A percentile compares a stretch with the other conserved stretches of the same genome.
phyloP scores from a whole-genome alignment of 2,329 filamentous ascomycete species.

The Exophiala sideris region DNA sequence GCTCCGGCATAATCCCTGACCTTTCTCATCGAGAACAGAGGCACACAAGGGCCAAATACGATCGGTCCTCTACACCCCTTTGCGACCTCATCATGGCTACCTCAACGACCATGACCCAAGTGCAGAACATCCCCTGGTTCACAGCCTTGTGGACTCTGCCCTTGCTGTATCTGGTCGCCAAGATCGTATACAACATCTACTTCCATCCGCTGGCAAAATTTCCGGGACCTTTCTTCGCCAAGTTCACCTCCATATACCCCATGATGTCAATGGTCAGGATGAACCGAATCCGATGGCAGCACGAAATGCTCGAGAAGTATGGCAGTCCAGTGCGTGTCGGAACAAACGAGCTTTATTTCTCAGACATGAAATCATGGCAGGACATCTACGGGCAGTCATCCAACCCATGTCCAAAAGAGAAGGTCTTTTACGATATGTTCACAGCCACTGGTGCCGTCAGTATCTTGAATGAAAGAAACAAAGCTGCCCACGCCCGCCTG shows the following conservation, averaged over 20 bases:
- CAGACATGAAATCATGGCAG: constrained; percentile 32
- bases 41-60: background rate
- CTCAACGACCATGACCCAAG: background rate
- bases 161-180: constrained; percentile 2
- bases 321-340: constrained; percentile 35
- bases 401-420: constrained; percentile 14
- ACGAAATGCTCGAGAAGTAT: constrained; percentile 25
- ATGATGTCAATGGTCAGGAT: constrained; percentile 1
- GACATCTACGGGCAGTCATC: constrained; percentile 31
- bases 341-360: constrained; percentile 37
- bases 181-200: constrained; percentile 14
- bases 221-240: constrained; percentile 60
- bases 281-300: constrained; percentile 5
- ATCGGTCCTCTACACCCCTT: background rate
- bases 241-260: constrained; percentile 11
- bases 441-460: constrained; percentile 7
- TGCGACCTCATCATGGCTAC: background rate
- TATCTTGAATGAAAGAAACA: constrained; percentile 17
- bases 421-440: constrained; percentile 12
- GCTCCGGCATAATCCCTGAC: background rate
- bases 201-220: constrained; percentile 61
- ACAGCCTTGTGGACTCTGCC: constrained; percentile 1
- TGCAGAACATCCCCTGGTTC: background rate
- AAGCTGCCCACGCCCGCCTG: constrained; percentile 27
- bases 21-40: background rate